These are phyloP conservation scores for Trypethelium eluteriae DNA, from an alignment of 495 filamentous ascomycete species.

Conservation along the genomic window DNA sequence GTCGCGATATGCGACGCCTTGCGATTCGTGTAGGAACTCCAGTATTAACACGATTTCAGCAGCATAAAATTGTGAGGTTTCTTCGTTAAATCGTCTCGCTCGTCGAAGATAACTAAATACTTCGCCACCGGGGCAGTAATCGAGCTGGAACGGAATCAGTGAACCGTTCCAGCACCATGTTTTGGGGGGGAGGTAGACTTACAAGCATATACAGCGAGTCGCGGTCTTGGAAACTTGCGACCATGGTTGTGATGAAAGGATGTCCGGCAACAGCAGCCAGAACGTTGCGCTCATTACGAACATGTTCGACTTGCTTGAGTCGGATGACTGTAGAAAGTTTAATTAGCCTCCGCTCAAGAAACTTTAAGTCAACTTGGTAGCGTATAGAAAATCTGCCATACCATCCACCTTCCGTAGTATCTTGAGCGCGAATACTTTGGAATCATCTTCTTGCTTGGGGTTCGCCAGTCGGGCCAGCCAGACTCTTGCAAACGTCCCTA, in stretches of 20 bases:
- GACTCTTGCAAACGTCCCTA: slow-evolving; percentile 93
- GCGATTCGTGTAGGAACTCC: slow-evolving; percentile 81
- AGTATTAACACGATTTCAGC: slow-evolving; percentile 91
- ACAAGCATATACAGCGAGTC: slow-evolving; percentile 90
- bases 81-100: slow-evolving; percentile 76
- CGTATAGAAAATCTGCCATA: slow-evolving; percentile 29
- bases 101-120: slow-evolving; percentile 89
- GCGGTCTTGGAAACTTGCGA: slow-evolving; percentile 81
- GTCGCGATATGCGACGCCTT: slow-evolving; percentile 87
- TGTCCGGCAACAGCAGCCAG: slow-evolving; percentile 82
- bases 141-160: slow-evolving; percentile 46
- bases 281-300: slow-evolving; percentile 83
- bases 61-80: slow-evolving; percentile 83
- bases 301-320: slow-evolving; percentile 95
- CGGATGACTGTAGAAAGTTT: slow-evolving; percentile 61
- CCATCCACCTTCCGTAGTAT: slow-evolving; percentile 81
- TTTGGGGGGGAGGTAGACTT: slow-evolving; percentile 30
- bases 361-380: neutral
- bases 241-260: slow-evolving; percentile 89
- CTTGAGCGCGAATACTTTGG: slow-evolving; percentile 86
- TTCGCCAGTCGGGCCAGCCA: slow-evolving; percentile 64
- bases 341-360: neutral
- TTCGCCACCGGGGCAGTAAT: slow-evolving; percentile 91
- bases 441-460: slow-evolving; percentile 28
- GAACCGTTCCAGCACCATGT: neutral